Conservation (phyloP, 2,329 filamentous ascomycete species). For the Pyrenophora teres region DNA sequence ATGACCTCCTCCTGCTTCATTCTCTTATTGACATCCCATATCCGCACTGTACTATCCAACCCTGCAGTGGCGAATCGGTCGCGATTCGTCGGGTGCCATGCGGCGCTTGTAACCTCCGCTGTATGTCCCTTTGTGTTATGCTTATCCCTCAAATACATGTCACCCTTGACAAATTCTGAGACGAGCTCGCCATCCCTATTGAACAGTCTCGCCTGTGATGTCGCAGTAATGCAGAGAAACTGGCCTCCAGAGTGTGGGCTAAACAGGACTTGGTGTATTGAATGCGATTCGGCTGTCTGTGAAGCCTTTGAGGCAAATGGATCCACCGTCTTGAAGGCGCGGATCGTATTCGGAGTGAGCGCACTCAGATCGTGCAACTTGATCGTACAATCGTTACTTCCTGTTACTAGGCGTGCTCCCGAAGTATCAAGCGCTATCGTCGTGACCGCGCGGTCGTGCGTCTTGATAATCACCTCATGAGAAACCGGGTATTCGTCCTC, state of each 20-base stretch:
- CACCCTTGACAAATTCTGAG: slow-evolving; percentile 91
- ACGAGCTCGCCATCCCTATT: slow-evolving; percentile 84
- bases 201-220: slow-evolving; percentile 87
- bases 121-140: slow-evolving; percentile 97
- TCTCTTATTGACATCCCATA: slow-evolving; percentile 95
- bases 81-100: slow-evolving; percentile 86
- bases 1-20: slow-evolving; percentile 90
- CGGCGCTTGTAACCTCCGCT: slow-evolving; percentile 84
- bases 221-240: slow-evolving; percentile 85
- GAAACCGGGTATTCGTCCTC: slow-evolving; percentile 91
- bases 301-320: slow-evolving; percentile 76
- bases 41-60: slow-evolving; percentile 91
- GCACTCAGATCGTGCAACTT: slow-evolving; percentile 95
- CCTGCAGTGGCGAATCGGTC: slow-evolving; percentile 89
- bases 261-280: slow-evolving; percentile 85
- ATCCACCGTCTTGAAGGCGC: slow-evolving; percentile 91
- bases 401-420: slow-evolving; percentile 84
- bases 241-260: slow-evolving; percentile 78
- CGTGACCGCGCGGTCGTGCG: slow-evolving; percentile 86
- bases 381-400: slow-evolving; percentile 85
- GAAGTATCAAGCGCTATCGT: slow-evolving; percentile 82
- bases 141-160: slow-evolving; percentile 98
- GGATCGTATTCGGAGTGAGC: slow-evolving; percentile 92
- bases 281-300: slow-evolving; percentile 78
- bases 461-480: slow-evolving; percentile 90